Evolutionary conservation across 352 stramenopile genomes (phyloP), one percentile per base, ranked within the genome.

Genomic region (Globisporangium perplexum): DNA sequence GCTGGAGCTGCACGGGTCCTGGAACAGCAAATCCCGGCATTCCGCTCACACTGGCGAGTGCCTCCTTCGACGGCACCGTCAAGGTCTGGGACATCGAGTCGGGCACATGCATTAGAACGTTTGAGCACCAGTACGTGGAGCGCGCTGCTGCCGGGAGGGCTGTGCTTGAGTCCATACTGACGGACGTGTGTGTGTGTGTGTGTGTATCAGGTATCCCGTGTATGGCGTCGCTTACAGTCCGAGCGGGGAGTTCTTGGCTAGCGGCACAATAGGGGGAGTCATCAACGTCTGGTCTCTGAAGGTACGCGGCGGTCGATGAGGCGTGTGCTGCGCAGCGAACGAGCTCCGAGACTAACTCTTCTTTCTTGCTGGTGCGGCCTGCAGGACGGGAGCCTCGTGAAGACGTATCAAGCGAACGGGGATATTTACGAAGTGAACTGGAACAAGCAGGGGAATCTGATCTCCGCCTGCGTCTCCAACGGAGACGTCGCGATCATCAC

Each of bases 341-440:
- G n/a, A n/a, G n/a, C n/a, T n/a, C n/a, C n/a, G n/a, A n/a, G n/a
- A n/a, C n/a, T n/a, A n/a, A n/a, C n/a, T n/a, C n/a, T n/a, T n/a
- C n/a, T n/a, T n/a, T n/a, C n/a, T n/a, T n/a, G n/a, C n/a, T n/a
- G n/a, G 33, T 60, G 26, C 47, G 30, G 39, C 8, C 15, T 26
- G 53, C 56, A 93, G 83, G 80, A 92, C 31, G 76, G 81, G 17
- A 70, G 67, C 39, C 72, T 95, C 63, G 69, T 88, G 44, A 93
- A 94, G 71, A 88, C 79, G 69, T 95, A 92, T 68, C 75, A 95
- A 74, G 88, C 84, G 47, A 84, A 88, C 71, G 90, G 90, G 47
- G 96, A 99, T 80, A 98, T 99, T 75, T 99, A 98, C 82, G 96
- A 99, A 76, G 95, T 99, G 60, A 97, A 97, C 67, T 99, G 96